Percentiles rank a stretch among this genome's conserved stretches.
These are phyloP conservation scores for Pulveroboletus ravenelii DNA, from an alignment of 768 basidiomycete genomes.

Conservation along the genomic window DNA sequence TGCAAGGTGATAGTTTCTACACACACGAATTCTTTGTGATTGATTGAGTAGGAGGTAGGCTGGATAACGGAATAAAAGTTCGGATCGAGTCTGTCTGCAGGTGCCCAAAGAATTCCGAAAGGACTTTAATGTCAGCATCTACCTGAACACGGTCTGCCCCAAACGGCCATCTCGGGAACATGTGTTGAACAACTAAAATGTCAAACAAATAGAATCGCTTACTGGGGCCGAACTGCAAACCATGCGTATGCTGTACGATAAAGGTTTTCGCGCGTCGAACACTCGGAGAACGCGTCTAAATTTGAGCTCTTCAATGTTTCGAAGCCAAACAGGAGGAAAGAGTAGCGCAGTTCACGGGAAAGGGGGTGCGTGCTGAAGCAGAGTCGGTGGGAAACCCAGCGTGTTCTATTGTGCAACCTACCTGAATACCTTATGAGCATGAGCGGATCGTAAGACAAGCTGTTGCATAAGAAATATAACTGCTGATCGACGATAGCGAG, in stretches of 20 bases:
- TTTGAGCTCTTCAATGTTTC: constrained; percentile 86
- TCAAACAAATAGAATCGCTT: constrained; percentile 28
- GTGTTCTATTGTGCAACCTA: constrained; percentile 26
- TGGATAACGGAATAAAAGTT: constrained; percentile 54
- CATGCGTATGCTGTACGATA: constrained; percentile 83
- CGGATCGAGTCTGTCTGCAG: constrained; percentile 71
- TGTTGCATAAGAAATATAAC: constrained; percentile 84
- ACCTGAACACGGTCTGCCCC: constrained; percentile 92
- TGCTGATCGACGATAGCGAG: constrained; percentile 78
- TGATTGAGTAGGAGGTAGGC: constrained; percentile 51
- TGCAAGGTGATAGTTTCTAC: constrained; percentile 10
- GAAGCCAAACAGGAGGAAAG: constrained; percentile 89
- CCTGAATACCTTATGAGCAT: constrained; percentile 72
- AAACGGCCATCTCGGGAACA: constrained; percentile 75
- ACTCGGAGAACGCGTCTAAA: constrained; percentile 79
- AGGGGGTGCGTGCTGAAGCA: constrained; percentile 78
- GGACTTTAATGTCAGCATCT: constrained; percentile 79
- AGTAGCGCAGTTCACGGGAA: constrained; percentile 85
- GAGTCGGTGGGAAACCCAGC: not conserved
- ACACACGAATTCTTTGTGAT: constrained; percentile 40
- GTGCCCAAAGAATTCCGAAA: constrained; percentile 78
- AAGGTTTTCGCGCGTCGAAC: constrained; percentile 64
- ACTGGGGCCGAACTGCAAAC: constrained; percentile 96
- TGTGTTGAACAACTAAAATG: not conserved
- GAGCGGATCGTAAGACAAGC: constrained; percentile 76